These are phyloP conservation scores for Canavalia gladiata DNA, from an alignment of 306 rosid genomes.

Conservation along the genomic window DNA sequence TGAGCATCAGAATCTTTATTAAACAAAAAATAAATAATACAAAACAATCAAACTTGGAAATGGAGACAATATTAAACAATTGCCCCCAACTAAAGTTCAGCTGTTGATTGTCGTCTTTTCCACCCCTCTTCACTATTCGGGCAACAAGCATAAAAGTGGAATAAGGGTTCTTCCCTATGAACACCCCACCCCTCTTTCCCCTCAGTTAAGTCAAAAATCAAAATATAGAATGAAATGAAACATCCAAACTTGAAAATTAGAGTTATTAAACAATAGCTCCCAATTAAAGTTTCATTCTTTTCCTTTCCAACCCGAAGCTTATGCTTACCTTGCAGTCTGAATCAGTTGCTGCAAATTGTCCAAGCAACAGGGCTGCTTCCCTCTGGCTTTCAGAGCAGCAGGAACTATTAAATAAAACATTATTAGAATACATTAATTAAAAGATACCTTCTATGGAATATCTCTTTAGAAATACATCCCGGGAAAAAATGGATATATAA, in stretches of 20 bases:
- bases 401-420: slow-evolving; percentile 66
- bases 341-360: slow-evolving; percentile 99
- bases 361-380: slow-evolving; percentile 98
- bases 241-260: slow-evolving; percentile 17
- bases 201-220: slow-evolving; percentile 23
- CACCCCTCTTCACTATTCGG: slow-evolving; percentile 26
- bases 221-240: slow-evolving; percentile 35
- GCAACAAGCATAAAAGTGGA: slow-evolving; percentile 23
- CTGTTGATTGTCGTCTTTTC: slow-evolving; percentile 11
- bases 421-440: slow-evolving; percentile 39
- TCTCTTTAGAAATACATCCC: neutral
- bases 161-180: slow-evolving; percentile 21
- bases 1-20: slow-evolving; percentile 21
- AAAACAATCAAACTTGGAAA: slow-evolving; percentile 32
- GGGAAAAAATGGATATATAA: neutral
- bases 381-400: slow-evolving; percentile 98
- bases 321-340: slow-evolving; percentile 90
- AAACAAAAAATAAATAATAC: slow-evolving; percentile 21
- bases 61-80: slow-evolving; percentile 24
- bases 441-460: neutral
- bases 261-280: slow-evolving; percentile 22
- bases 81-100: slow-evolving; percentile 11
- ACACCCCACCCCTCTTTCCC: slow-evolving; percentile 10
- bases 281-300: neutral
- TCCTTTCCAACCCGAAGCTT: slow-evolving; percentile 28